These are phyloP conservation scores for Phialophora expanda DNA, from an alignment of 2,329 filamentous ascomycete genomes.

Conservation along the genomic window DNA sequence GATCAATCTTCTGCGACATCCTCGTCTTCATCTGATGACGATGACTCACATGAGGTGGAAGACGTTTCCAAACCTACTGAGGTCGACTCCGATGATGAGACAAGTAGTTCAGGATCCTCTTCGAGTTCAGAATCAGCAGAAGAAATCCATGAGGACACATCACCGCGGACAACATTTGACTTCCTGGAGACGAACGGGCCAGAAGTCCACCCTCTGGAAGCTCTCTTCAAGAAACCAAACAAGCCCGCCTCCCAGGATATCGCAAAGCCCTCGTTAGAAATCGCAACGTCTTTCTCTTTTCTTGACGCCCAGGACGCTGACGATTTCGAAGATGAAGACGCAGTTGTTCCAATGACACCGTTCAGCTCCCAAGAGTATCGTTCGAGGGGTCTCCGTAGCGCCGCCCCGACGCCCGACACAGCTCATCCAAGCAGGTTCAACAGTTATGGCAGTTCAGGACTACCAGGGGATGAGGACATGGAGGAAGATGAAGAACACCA, in stretches of 20 bases:
- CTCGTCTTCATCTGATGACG: constrained; percentile 43
- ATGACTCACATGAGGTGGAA: constrained; percentile 38
- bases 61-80: constrained; percentile 44
- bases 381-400: constrained; percentile 71
- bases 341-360: constrained; percentile 72
- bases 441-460: constrained; percentile 35
- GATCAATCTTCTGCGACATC: neutral
- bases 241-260: constrained; percentile 46
- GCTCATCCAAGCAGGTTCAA: constrained; percentile 65
- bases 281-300: constrained; percentile 75
- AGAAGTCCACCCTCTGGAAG: constrained; percentile 83
- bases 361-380: constrained; percentile 80
- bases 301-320: constrained; percentile 65
- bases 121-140: constrained; percentile 31
- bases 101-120: constrained; percentile 40
- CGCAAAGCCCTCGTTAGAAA: constrained; percentile 46
- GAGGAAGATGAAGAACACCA: constrained; percentile 37
- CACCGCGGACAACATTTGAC: constrained; percentile 31
- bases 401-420: constrained; percentile 93
- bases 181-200: constrained; percentile 47
- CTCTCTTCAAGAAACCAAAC: constrained; percentile 79
- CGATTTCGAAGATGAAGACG: constrained; percentile 48
- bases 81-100: constrained; percentile 42
- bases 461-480: constrained; percentile 34
- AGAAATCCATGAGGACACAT: constrained; percentile 29